Conservation (phyloP, 2,329 filamentous ascomycete genomes). For the Neoascochyta sp. region DNA sequence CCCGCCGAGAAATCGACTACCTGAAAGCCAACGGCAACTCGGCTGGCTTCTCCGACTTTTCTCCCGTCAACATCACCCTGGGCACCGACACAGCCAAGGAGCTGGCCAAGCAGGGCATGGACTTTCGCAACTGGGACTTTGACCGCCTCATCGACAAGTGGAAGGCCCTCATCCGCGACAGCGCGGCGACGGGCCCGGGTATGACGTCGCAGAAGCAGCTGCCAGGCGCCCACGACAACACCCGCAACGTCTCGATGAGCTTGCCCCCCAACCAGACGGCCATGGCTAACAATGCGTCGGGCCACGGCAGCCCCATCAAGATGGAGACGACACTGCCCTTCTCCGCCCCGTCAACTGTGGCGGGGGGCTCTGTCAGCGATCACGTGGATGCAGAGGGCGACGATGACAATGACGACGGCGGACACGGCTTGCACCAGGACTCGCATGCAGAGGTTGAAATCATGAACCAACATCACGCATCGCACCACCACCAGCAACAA, state of each 20-base stretch:
- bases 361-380: conserved; percentile 24
- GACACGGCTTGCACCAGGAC: conserved; percentile 25
- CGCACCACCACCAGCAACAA: too few species aligned
- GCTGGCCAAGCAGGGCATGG: conserved; percentile 35
- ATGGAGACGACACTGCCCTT: conserved; percentile 22
- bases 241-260: conserved; percentile 31
- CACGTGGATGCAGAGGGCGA: conserved; percentile 38
- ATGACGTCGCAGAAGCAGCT: conserved; percentile 37
- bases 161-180: conserved; percentile 35
- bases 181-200: conserved; percentile 21
- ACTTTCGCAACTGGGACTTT: conserved; percentile 41
- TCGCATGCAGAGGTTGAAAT: too few species aligned
- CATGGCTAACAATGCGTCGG: conserved; percentile 11
- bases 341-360: conserved; percentile 30
- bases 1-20: conserved; percentile 42
- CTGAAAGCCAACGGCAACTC: conserved; percentile 35
- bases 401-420: conserved; percentile 35
- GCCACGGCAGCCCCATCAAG: conserved; percentile 19
- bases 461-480: conserved; percentile 8
- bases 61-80: conserved; percentile 37
- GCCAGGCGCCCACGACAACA: conserved; percentile 13
- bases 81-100: conserved; percentile 39
- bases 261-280: conserved; percentile 23
- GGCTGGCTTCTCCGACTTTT: conserved; percentile 23
- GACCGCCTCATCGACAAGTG: conserved; percentile 42